Evolutionary conservation across 176 grass and related monocot species (phyloP).

Genomic region (Alloteropsis semialata): DNA sequence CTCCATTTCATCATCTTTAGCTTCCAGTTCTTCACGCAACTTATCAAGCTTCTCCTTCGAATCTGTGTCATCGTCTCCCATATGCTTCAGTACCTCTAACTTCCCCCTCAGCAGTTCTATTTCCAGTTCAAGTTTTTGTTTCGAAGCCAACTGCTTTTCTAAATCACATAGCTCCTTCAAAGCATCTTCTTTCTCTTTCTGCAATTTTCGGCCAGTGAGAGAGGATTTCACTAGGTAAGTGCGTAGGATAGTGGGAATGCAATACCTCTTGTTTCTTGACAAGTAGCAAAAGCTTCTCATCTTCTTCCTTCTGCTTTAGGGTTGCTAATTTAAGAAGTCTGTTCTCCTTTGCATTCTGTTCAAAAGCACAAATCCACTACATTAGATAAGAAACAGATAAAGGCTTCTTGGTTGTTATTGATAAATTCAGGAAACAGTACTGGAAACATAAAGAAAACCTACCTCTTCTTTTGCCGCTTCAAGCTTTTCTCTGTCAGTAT

Average conservation of each 20-base stretch:
- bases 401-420: neutral
- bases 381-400: neutral
- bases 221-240: slow-evolving; percentile 3
- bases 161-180: slow-evolving; percentile 33
- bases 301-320: slow-evolving; percentile 42
- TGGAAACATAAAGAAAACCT: neutral
- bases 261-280: slow-evolving; percentile 54
- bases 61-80: slow-evolving; percentile 35
- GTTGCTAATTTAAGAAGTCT: slow-evolving; percentile 48
- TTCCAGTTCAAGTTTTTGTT: slow-evolving; percentile 69
- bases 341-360: slow-evolving; percentile 57
- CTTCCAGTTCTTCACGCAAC: slow-evolving; percentile 28
- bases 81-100: slow-evolving; percentile 55
- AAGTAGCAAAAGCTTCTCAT: slow-evolving; percentile 46
- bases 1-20: slow-evolving; percentile 51
- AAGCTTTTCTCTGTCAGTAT: slow-evolving; percentile 19
- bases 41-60: slow-evolving; percentile 28
- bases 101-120: slow-evolving; percentile 55
- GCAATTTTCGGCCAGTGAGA: slow-evolving; percentile 24
- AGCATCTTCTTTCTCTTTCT: slow-evolving; percentile 51
- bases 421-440: neutral
- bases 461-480: slow-evolving; percentile 34
- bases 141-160: slow-evolving; percentile 45
- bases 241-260: neutral
- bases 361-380: slow-evolving; percentile 18